These are phyloP conservation scores for Nidula niveotomentosa DNA, from an alignment of 1,284 basidiomycete species.

Conservation along the genomic window DNA sequence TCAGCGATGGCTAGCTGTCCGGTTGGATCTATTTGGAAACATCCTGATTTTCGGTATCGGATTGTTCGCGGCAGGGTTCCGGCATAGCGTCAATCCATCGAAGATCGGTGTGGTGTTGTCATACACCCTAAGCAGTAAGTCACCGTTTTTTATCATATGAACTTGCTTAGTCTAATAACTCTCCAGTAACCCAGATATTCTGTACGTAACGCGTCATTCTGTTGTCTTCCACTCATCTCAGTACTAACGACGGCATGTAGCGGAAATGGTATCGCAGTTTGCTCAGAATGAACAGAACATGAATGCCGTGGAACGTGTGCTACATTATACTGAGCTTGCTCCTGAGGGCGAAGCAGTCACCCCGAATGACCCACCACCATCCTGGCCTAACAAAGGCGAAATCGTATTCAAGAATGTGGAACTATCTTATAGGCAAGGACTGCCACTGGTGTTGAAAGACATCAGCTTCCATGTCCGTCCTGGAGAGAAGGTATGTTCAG, in stretches of 20 bases:
- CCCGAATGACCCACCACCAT: conserved; percentile 49
- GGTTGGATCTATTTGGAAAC: conserved; percentile 71
- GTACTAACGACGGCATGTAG: conserved; percentile 22
- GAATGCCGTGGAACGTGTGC: conserved; percentile 70
- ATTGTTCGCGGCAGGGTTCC: conserved; percentile 62
- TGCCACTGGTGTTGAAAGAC: conserved; percentile 73
- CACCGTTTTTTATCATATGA: not conserved
- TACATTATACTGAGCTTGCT: conserved; percentile 56
- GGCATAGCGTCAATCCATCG: conserved; percentile 41
- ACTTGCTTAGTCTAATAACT: not conserved
- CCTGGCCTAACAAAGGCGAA: conserved; percentile 68
- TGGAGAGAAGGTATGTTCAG: conserved; percentile 60
- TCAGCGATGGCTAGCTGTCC: conserved; percentile 61
- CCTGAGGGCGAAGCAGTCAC: conserved; percentile 43
- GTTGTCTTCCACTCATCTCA: too few relatives aligned
- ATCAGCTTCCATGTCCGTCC: conserved; percentile 63
- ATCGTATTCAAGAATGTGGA: conserved; percentile 65
- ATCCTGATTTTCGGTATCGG: conserved; percentile 73
- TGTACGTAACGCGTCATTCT: conserved; percentile 33
- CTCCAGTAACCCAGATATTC: conserved; percentile 52
- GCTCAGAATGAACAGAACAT: conserved; percentile 69
- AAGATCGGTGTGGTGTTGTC: conserved; percentile 63
- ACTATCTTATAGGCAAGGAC: conserved; percentile 67
- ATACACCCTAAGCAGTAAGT: conserved; percentile 62
- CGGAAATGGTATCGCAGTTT: conserved; percentile 55